Evolutionary conservation across 208 protist species (phyloP), one percentile per base, ranked within the genome.

Genomic region (Trypanosoma grayi): DNA sequence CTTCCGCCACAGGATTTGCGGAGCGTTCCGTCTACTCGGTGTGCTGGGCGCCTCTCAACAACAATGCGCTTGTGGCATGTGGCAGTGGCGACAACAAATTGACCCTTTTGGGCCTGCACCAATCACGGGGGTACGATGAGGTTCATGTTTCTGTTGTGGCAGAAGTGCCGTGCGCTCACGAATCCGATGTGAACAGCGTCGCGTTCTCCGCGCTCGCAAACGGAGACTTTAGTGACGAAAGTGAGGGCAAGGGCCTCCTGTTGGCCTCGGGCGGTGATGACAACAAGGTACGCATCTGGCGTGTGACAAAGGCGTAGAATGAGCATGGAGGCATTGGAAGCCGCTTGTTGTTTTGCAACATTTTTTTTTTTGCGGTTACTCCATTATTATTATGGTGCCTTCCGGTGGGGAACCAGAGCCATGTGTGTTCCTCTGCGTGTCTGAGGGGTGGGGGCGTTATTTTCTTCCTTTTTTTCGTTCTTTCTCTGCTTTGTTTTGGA

Each of bases 11-110:
- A 10, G 83, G 81, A 22, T 79, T 88, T 48, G 71, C 75, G 10
- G 83, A 86, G 58, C 79, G 89, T 45, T 64, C 87, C 14, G 52
- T 97, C 11, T 97, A 87, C 56, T 67, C 67, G 25, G 66, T 94
- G 0, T 68, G 70, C 51, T 97, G 92, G 90, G 79, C 81, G 7
- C 81, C 75, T 16, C 52, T 65, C 10, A 62, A 55, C 24, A 37
- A 31, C 28, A 30, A 40, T 45, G 40, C 75, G 6, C 50, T 93
- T 20, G 76, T 95, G 33, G 87, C 88, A 20, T 84, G 80, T 24
- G 88, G 76, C 27, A 87, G 80, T 50, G 92, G 88, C 11, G 90
- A 97, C 70, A 85, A 96, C 66, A 83, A 79, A 56, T 66, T 97
- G 33, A 57, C 77, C 1, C 54, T 97, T 25, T 55, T 95, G 27